These are phyloP conservation scores for Quercus cerris DNA, from an alignment of 306 rosid species.

Conservation along the genomic window DNA sequence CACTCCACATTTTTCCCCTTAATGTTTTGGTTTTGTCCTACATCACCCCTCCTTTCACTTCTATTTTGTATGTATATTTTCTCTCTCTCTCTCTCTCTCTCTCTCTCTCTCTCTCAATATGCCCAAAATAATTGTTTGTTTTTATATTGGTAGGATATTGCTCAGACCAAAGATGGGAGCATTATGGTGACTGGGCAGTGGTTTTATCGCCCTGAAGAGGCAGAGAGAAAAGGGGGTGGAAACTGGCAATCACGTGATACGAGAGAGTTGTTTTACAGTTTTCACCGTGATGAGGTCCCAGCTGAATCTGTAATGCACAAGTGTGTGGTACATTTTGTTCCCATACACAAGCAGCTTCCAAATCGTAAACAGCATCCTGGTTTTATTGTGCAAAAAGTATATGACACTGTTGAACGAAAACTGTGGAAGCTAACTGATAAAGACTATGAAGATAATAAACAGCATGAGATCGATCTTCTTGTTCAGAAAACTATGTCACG, in stretches of 20 bases:
- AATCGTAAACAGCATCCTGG: constrained; percentile 88
- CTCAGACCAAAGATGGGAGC: constrained; percentile 49
- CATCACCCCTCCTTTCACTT: background rate
- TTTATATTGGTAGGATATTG: constrained; percentile 60
- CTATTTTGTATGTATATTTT: background rate
- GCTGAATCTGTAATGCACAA: constrained; percentile 97
- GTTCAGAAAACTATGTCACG: constrained; percentile 74
- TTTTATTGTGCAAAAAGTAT: constrained; percentile 86
- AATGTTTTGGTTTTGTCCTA: too few relatives aligned
- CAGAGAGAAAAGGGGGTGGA: constrained; percentile 80
- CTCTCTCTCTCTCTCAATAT: background rate
- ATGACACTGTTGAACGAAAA: constrained; percentile 82
- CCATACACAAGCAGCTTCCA: constrained; percentile 79
- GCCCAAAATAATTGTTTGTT: background rate
- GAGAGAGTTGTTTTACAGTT: constrained; percentile 92
- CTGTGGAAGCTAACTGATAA: constrained; percentile 92
- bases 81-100: background rate
- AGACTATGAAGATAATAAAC: constrained; percentile 78
- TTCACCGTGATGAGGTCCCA: constrained; percentile 93
- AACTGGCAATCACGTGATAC: constrained; percentile 91
- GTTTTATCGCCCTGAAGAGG: constrained; percentile 99
- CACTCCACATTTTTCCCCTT: too few relatives aligned
- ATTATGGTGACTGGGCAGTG: constrained; percentile 85
- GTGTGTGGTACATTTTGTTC: constrained; percentile 91
- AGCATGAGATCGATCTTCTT: constrained; percentile 79